Conservation (phyloP, 495 filamentous ascomycete species). For the Aspergillus sclerotiicarbonarius region DNA sequence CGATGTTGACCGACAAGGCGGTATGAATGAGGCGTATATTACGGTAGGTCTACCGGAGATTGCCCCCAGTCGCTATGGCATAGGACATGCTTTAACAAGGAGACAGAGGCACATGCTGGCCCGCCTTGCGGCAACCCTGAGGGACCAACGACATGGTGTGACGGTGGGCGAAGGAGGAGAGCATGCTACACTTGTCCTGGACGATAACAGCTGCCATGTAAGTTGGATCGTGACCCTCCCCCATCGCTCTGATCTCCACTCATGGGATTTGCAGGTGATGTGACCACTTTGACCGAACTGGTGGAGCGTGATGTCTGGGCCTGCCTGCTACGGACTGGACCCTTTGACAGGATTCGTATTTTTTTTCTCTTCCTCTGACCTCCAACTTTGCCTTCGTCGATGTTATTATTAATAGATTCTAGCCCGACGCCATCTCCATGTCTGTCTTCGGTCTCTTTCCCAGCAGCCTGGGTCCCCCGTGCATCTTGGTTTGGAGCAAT, state of each 20-base stretch:
- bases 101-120: slow-evolving; percentile 59
- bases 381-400: not conserved
- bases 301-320: not conserved
- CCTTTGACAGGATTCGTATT: slow-evolving; percentile 1
- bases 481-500: not conserved
- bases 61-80: not conserved
- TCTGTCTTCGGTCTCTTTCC: not conserved
- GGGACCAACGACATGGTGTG: slow-evolving; percentile 31
- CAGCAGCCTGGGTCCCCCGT: not conserved
- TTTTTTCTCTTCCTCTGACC: not conserved
- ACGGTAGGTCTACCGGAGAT: slow-evolving; percentile 49
- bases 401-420: slow-evolving; percentile 1
- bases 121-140: slow-evolving; percentile 49
- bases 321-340: not conserved
- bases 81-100: not conserved
- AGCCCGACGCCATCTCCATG: not conserved
- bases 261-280: slow-evolving; percentile 15
- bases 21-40: slow-evolving; percentile 59
- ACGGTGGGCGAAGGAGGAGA: slow-evolving; percentile 15
- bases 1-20: slow-evolving; percentile 59
- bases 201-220: slow-evolving; percentile 33
- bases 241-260: not conserved
- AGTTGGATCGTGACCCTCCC: slow-evolving; percentile 4
- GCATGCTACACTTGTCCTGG: slow-evolving; percentile 26
- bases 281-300: slow-evolving; percentile 1